A percentile compares a stretch with the other conserved stretches of the same genome.
phyloP scores from a whole-genome alignment of 768 basidiomycete species.

The Termitomyces heimii region DNA sequence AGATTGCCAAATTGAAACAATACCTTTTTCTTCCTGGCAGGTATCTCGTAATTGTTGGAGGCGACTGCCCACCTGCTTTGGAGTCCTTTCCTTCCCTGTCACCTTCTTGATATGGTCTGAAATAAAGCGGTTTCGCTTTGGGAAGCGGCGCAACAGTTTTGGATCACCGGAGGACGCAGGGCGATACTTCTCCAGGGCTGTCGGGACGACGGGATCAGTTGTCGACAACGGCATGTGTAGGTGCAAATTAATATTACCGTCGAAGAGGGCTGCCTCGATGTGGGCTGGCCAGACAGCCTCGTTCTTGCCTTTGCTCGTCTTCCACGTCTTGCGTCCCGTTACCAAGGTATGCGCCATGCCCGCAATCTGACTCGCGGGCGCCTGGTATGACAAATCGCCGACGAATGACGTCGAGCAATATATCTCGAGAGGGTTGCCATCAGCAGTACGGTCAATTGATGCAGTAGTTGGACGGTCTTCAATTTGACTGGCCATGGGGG shows the following conservation, averaged over 20 bases:
- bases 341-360: conserved; percentile 25
- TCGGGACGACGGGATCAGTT: neutral
- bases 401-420: conserved; percentile 14
- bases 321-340: conserved; percentile 50
- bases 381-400: conserved; percentile 13
- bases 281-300: conserved; percentile 62
- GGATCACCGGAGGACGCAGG: conserved; percentile 48
- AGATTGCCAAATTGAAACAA: conserved; percentile 17
- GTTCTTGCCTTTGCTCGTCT: conserved; percentile 41
- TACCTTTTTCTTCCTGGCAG: conserved; percentile 48
- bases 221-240: neutral
- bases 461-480: conserved; percentile 1
- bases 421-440: conserved; percentile 10
- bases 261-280: conserved; percentile 54
- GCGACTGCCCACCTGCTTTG: conserved; percentile 68
- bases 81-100: conserved; percentile 52
- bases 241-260: conserved; percentile 35
- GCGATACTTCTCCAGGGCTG: conserved; percentile 52
- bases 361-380: conserved; percentile 5
- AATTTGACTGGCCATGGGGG: conserved; percentile 5
- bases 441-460: neutral
- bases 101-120: conserved; percentile 52
- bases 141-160: conserved; percentile 51
- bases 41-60: conserved; percentile 66
- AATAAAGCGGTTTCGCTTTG: conserved; percentile 62